These are phyloP conservation scores for Lojkania enalia DNA, from an alignment of 2,329 filamentous ascomycete genomes.

Conservation along the genomic window DNA sequence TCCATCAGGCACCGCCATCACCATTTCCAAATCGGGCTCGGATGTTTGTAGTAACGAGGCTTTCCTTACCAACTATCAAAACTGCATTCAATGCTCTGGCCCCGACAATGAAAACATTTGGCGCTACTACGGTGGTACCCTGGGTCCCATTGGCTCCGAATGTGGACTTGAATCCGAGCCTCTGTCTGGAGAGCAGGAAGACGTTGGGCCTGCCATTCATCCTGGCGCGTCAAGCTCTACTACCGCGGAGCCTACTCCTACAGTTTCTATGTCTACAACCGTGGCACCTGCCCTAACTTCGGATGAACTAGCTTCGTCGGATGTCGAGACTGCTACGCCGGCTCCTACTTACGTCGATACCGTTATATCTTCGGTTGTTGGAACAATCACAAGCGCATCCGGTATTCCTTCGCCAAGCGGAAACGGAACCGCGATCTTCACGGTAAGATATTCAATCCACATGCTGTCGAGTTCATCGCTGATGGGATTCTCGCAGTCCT, in stretches of 20 bases:
- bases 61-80: constrained; percentile 50
- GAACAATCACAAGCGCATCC: background rate
- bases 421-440: constrained; percentile 20
- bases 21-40: constrained; percentile 41
- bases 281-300: background rate
- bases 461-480: too few relatives aligned
- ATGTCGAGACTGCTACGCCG: constrained; percentile 11
- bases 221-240: constrained; percentile 14
- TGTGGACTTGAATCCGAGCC: constrained; percentile 26
- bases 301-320: background rate
- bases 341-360: constrained; percentile 4
- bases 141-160: constrained; percentile 38
- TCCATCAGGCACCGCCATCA: constrained; percentile 30
- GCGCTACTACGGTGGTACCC: constrained; percentile 47
- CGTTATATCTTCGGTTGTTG: background rate
- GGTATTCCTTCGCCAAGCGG: constrained; percentile 6
- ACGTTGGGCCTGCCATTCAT: constrained; percentile 19
- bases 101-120: constrained; percentile 50
- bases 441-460: constrained; percentile 19
- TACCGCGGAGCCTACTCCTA: background rate
- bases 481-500: constrained; percentile 15
- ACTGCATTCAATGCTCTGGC: constrained; percentile 51
- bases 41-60: constrained; percentile 45
- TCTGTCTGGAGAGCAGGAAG: constrained; percentile 22
- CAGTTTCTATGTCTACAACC: background rate